Evolutionary conservation across 192 early-diverging fungal species (phyloP).

Genomic region (Funneliformis geosporum): DNA sequence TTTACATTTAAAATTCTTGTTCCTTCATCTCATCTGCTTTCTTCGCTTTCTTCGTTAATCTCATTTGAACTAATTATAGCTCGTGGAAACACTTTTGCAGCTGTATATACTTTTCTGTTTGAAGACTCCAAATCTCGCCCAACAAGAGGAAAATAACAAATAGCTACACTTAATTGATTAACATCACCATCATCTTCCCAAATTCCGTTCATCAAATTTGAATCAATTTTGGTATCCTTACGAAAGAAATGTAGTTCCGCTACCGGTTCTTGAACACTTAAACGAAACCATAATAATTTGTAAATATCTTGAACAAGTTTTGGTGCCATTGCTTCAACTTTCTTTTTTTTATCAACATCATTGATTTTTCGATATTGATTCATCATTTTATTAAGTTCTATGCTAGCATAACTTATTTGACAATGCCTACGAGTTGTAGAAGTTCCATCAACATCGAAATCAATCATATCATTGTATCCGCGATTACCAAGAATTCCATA

Average conservation of each 20-base stretch:
- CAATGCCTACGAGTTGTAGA: not conserved
- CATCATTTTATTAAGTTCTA: not conserved
- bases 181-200: not conserved
- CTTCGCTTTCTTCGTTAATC: not conserved
- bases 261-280: not conserved
- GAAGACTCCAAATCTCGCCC: not conserved
- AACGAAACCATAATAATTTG: not conserved
- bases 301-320: not conserved
- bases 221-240: not conserved
- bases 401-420: not conserved
- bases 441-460: not conserved
- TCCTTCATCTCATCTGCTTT: not conserved
- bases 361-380: not conserved
- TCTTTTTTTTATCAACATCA: not conserved
- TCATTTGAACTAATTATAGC: not conserved
- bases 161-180: not conserved
- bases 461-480: not conserved
- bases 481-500: conserved; percentile 17
- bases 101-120: not conserved
- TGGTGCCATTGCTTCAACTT: not conserved
- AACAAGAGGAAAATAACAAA: conserved; percentile 1
- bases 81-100: not conserved
- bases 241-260: not conserved
- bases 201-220: not conserved
- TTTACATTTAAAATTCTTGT: too few relatives aligned